Evolutionary conservation across 345 rosid genomes (phyloP).

Genomic region (Streptanthus diversifolius): DNA sequence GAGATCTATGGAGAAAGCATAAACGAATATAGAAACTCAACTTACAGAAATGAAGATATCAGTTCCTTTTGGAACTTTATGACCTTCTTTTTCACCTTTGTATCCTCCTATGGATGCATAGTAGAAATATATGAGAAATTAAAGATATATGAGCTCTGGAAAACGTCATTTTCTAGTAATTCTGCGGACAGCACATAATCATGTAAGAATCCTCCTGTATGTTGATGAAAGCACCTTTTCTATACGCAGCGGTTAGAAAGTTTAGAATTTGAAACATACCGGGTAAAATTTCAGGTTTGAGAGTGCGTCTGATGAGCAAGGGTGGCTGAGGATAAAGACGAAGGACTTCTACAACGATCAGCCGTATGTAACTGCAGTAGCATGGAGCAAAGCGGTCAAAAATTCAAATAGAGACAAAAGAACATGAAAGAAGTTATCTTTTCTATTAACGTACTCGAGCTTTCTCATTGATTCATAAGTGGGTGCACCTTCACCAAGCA

Average conservation of each 20-base stretch:
- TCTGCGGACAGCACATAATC: not conserved
- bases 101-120: conserved; percentile 55
- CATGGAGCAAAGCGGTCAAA: not conserved
- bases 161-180: not conserved
- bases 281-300: conserved; percentile 65
- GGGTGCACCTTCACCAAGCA: conserved; percentile 60
- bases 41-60: conserved; percentile 88
- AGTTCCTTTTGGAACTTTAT: conserved; percentile 72
- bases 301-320: conserved; percentile 73
- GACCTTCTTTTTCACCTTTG: conserved; percentile 70
- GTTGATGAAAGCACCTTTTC: not conserved
- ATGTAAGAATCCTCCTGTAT: not conserved
- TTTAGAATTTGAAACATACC: conserved; percentile 40
- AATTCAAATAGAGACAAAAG: not conserved
- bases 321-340: conserved; percentile 97
- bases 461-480: conserved; percentile 66
- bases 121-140: not conserved
- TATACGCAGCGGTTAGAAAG: too few relatives aligned
- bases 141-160: not conserved
- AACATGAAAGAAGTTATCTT: not conserved
- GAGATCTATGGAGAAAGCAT: conserved; percentile 70
- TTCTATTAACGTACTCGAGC: conserved; percentile 53
- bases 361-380: conserved; percentile 64
- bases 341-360: conserved; percentile 79
- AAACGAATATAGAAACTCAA: not conserved